Conservation (phyloP, 2,329 filamentous ascomycete species). For the Verticillium klebahnii region DNA sequence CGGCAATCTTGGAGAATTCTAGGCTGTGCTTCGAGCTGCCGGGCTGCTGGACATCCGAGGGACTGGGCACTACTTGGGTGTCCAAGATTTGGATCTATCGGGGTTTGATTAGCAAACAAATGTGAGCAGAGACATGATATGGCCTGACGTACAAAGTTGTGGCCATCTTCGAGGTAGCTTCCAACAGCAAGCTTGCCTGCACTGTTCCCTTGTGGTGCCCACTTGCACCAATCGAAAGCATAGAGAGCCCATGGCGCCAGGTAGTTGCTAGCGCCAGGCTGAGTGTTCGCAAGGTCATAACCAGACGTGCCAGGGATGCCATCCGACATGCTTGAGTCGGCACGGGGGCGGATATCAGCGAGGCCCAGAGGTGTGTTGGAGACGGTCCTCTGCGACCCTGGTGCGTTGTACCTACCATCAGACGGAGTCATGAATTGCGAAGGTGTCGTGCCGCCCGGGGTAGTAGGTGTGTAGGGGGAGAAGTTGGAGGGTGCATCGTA, state of each 20-base stretch:
- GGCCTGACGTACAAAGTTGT: constrained; percentile 75
- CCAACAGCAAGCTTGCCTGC: constrained; percentile 92
- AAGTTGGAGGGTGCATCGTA: constrained; percentile 50
- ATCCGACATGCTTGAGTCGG: constrained; percentile 76
- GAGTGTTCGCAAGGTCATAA: constrained; percentile 62
- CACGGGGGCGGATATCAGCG: constrained; percentile 83
- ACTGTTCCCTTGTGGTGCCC: constrained; percentile 74
- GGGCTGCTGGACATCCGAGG: constrained; percentile 62
- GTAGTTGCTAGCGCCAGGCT: constrained; percentile 82
- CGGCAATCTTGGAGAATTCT: constrained; percentile 89
- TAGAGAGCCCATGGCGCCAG: constrained; percentile 93
- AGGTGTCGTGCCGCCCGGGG: constrained; percentile 42
- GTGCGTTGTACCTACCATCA: constrained; percentile 45
- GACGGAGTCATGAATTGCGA: constrained; percentile 14
- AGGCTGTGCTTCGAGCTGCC: constrained; percentile 70
- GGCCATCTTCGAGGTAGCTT: constrained; percentile 95
- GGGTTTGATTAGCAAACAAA: constrained; percentile 10
- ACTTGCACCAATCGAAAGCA: constrained; percentile 99
- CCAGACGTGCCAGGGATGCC: constrained; percentile 56
- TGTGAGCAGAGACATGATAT: constrained; percentile 1
- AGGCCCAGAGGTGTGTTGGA: constrained; percentile 88
- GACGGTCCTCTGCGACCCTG: constrained; percentile 55
- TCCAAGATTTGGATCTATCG: constrained; percentile 92
- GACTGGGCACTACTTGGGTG: constrained; percentile 70
- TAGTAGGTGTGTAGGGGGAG: constrained; percentile 55